These are phyloP conservation scores for Yamadazyma pseudoaaseri DNA, from an alignment of 1,139 yeast species.

Conservation along the genomic window DNA sequence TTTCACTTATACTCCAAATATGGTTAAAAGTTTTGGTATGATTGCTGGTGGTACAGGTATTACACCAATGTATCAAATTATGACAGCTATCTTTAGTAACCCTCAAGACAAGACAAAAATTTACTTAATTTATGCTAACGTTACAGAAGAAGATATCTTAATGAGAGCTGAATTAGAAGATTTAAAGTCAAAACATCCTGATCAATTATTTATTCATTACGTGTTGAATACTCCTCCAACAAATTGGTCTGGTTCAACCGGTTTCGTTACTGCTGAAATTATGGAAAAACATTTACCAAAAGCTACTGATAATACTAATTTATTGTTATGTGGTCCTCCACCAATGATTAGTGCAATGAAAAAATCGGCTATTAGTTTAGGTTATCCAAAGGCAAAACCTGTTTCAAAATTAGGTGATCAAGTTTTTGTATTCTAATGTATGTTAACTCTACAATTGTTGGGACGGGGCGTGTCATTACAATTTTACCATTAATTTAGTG, in stretches of 20 bases:
- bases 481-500: too few species aligned
- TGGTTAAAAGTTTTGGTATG: slow-evolving; percentile 74
- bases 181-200: slow-evolving; percentile 63
- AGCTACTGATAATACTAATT: slow-evolving; percentile 60
- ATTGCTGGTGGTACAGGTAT: slow-evolving; percentile 98
- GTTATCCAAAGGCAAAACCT: slow-evolving; percentile 85
- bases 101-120: slow-evolving; percentile 86
- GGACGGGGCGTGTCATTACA: too few species aligned
- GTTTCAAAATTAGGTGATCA: slow-evolving; percentile 92
- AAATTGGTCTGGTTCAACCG: slow-evolving; percentile 51
- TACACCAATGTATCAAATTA: slow-evolving; percentile 88
- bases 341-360: slow-evolving; percentile 81
- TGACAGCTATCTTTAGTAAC: slow-evolving; percentile 66
- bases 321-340: slow-evolving; percentile 92
- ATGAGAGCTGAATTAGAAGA: slow-evolving; percentile 73
- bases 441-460: too few species aligned
- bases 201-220: slow-evolving; percentile 73
- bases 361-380: slow-evolving; percentile 76
- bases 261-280: slow-evolving; percentile 73
- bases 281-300: slow-evolving; percentile 57
- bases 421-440: slow-evolving; percentile 50
- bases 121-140: slow-evolving; percentile 75
- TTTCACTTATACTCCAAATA: slow-evolving; percentile 80
- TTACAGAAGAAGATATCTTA: slow-evolving; percentile 73
- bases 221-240: slow-evolving; percentile 69